Conservation (phyloP, 2,329 filamentous ascomycete genomes). For the Fusarium aywerte region DNA sequence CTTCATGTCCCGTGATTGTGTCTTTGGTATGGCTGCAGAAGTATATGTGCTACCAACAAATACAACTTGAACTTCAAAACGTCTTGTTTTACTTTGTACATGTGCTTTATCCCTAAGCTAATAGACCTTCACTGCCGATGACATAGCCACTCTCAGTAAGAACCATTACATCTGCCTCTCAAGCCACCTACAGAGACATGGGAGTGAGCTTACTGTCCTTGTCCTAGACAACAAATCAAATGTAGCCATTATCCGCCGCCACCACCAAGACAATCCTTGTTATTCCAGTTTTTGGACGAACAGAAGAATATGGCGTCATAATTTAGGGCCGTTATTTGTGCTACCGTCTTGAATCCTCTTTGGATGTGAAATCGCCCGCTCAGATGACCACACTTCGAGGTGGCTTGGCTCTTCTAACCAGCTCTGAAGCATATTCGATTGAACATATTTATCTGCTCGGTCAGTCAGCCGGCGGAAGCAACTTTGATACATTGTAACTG, state of each 20-base stretch:
- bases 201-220: background rate
- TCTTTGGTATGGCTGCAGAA: background rate
- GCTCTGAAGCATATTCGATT: background rate
- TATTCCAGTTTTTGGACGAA: background rate
- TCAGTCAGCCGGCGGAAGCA: background rate
- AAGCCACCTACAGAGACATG: background rate
- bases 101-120: no score
- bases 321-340: background rate
- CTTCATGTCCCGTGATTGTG: background rate
- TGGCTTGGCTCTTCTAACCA: background rate
- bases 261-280: background rate
- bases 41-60: no score
- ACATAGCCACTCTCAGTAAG: background rate
- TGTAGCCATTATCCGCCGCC: no score
- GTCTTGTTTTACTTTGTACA: no score
- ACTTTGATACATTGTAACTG: background rate
- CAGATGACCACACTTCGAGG: background rate
- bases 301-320: background rate
- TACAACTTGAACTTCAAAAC: no score
- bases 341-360: fast-evolving
- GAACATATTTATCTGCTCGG: background rate
- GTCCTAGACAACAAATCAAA: background rate
- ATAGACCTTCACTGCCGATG: background rate
- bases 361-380: background rate
- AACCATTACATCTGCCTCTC: background rate